Evolutionary conservation across 2,329 filamentous ascomycete species (phyloP), one percentile per base, ranked within the genome.

Genomic region (Calycina herbarum): DNA sequence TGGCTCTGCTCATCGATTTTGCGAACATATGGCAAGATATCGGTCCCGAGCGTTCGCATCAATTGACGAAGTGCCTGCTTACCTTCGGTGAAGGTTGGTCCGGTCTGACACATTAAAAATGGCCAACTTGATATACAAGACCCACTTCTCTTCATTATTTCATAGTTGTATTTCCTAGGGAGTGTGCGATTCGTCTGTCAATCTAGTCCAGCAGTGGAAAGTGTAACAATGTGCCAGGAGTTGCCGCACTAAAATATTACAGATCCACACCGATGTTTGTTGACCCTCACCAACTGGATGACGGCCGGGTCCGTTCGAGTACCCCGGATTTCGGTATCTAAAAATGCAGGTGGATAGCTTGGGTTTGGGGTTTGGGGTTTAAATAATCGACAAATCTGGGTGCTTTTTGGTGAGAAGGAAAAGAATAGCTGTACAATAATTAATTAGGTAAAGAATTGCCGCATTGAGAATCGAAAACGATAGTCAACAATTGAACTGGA

Each of bases 211-310:
- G 35, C 35, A 38, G 35, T 13, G 35, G 35, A 38, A 38, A 13
- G 35, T 38, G 35, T 15, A 15, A 38, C 35, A 38, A 27, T 38
- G 35, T 38, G 35, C 11, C 10, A 38, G 35, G 35, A 38, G 11
- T 38, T 38, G 35, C 45, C 45, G n/a, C 45, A 24, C 45, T 51
- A 51, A 51, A 45, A 11, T 51, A 51, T 51, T 51, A 51, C 48
- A 54, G 24, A 24, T 54, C 17, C 42, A 54, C 20, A 54, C 10
- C 48, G n/a, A 11, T 51, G 7, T 10, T n/a, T 51, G 45, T 51
- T 51, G n/a, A 51, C 24, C 45, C 45, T 51, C 45, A 24, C 45
- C 20, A 54, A 5, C 10, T 13, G 20, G 24, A 54, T 20, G 20
- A 54, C 27, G 11, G 20, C 20, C 20, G 11, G 48, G 48, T 24